A percentile compares a stretch with the other conserved stretches of the same genome.
Evolutionary conservation across 2,329 filamentous ascomycete genomes (phyloP).

Genomic region (Apiospora saccharicola): DNA sequence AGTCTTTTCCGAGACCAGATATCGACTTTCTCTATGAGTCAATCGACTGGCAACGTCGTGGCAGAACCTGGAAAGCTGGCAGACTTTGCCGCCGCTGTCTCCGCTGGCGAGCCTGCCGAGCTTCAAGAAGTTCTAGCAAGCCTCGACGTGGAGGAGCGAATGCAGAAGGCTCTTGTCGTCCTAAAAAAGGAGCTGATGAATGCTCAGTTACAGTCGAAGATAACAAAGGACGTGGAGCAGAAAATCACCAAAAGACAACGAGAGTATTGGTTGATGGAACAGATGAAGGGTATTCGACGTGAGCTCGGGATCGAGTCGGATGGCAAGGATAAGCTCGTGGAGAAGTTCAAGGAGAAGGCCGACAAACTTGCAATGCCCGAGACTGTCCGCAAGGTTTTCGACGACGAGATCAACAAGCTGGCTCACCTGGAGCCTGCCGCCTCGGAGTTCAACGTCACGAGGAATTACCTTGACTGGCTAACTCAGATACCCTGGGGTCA

Average conservation of each 20-base stretch:
- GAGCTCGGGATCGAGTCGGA: constrained; percentile 97
- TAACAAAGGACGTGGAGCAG: constrained; percentile 95
- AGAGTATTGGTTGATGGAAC: constrained; percentile 99
- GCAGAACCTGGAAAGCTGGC: constrained; percentile 95
- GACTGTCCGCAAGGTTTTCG: constrained; percentile 94
- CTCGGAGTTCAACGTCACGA: constrained; percentile 97
- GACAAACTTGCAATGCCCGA: constrained; percentile 96
- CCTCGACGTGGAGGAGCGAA: constrained; percentile 88
- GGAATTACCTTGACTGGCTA: constrained; percentile 98
- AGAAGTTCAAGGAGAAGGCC: constrained; percentile 96
- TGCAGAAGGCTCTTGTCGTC: constrained; percentile 90
- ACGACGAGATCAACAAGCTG: constrained; percentile 97
- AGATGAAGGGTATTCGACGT: constrained; percentile 97
- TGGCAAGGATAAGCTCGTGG: constrained; percentile 96
- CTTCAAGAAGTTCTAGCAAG: constrained; percentile 90
- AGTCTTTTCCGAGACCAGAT: constrained; percentile 97
- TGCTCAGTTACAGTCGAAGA: constrained; percentile 94
- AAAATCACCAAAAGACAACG: constrained; percentile 97
- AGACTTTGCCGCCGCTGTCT: constrained; percentile 96
- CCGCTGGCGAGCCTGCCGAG: constrained; percentile 90
- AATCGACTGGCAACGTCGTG: constrained; percentile 92
- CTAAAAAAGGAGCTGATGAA: constrained; percentile 99
- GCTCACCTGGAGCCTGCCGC: constrained; percentile 94
- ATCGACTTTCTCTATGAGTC: constrained; percentile 94
- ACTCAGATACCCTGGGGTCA: constrained; percentile 98